A percentile compares a stretch with the other conserved stretches of the same genome.
Evolutionary conservation across 139 green algal genomes (phyloP).

Genomic region (Gonium pectorale): DNA sequence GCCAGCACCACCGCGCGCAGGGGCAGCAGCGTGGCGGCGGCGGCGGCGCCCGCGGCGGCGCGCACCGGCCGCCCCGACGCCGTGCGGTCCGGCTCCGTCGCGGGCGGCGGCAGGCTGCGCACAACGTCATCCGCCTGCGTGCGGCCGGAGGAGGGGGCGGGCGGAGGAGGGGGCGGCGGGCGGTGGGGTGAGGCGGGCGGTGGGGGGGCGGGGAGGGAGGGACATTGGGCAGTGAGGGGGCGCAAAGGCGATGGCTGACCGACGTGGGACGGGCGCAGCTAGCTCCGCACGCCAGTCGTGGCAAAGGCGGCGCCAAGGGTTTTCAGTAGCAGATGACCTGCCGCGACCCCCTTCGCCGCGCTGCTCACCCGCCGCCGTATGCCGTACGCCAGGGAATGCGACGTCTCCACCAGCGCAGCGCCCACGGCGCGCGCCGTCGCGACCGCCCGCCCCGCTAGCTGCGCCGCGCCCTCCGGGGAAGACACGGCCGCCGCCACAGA

Average conservation of each 20-base stretch:
- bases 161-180: no score
- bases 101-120: background rate
- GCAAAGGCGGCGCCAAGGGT: no score
- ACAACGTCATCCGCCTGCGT: background rate
- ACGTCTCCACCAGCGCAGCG: background rate
- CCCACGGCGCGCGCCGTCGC: background rate
- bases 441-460: background rate
- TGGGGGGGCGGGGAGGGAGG: no score
- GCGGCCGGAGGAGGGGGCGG: background rate
- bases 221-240: no score
- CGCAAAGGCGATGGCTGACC: no score
- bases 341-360: no score
- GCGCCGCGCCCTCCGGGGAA: background rate
- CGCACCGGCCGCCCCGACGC: background rate
- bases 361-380: conserved; percentile 13
- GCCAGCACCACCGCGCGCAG: background rate
- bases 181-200: no score
- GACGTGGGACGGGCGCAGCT: no score
- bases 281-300: no score
- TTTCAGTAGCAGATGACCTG: no score
- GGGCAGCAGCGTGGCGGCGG: conserved; percentile 10
- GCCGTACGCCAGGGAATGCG: conserved; percentile 30
- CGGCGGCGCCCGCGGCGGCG: background rate
- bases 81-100: background rate
- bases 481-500: background rate